Conservation (phyloP, 768 basidiomycete genomes). For the Naganishia onofrii region DNA sequence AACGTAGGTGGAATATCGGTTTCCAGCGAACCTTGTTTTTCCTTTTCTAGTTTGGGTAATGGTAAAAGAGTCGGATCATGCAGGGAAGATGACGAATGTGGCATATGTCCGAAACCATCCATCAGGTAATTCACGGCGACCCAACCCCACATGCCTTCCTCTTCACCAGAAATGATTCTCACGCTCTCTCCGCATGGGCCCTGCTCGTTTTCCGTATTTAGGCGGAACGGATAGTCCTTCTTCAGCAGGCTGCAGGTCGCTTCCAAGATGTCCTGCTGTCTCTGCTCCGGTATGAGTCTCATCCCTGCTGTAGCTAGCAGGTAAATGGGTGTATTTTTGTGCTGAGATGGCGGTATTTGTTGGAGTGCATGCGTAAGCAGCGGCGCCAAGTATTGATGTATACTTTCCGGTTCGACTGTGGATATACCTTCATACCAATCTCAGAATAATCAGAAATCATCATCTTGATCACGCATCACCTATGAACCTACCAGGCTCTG, state of each 20-base stretch:
- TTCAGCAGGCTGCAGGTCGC: slow-evolving; percentile 74
- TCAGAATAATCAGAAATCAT: background rate
- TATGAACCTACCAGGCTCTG: slow-evolving; percentile 76
- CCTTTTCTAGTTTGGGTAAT: slow-evolving; percentile 37
- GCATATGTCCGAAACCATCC: slow-evolving; percentile 73
- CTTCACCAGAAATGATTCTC: slow-evolving; percentile 92
- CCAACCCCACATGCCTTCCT: slow-evolving; percentile 98
- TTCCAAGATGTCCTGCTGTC: slow-evolving; percentile 70
- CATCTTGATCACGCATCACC: background rate
- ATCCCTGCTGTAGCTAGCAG: slow-evolving; percentile 95
- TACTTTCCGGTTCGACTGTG: slow-evolving; percentile 68
- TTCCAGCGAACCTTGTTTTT: slow-evolving; percentile 23
- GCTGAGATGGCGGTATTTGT: slow-evolving; percentile 80
- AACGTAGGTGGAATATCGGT: slow-evolving; percentile 42
- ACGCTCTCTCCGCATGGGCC: slow-evolving; percentile 92
- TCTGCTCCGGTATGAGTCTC: slow-evolving; percentile 71
- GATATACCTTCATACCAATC: slow-evolving; percentile 68
- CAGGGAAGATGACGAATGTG: slow-evolving; percentile 34
- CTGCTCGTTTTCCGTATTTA: slow-evolving; percentile 63
- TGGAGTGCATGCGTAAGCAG: slow-evolving; percentile 76
- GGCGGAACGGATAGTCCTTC: slow-evolving; percentile 71
- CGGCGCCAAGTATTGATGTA: slow-evolving; percentile 75
- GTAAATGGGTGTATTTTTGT: slow-evolving; percentile 82
- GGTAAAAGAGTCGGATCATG: slow-evolving; percentile 41
- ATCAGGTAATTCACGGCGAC: slow-evolving; percentile 98